Evolutionary conservation across 148 eudicot genomes (phyloP), one percentile per base, ranked within the genome.

Genomic region (Cornus suecica): DNA sequence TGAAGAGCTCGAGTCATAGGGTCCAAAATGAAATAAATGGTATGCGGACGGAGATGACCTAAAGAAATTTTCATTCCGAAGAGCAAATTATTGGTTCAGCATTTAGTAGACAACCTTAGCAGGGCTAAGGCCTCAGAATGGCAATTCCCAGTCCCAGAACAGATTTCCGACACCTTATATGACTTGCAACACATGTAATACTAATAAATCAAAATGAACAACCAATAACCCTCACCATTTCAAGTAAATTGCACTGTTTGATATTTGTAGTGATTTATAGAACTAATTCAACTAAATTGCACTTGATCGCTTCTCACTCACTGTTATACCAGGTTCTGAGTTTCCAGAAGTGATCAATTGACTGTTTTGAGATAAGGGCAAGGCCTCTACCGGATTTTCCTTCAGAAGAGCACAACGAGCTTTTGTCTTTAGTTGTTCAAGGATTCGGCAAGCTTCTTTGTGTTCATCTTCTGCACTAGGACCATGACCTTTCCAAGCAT

Each of bases 401-500:
- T 82, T 80, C 30, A 77, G 20, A 25, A 81, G 75, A 63, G 45
- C 75, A 63, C 81, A 85, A 65, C 65, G 79, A 30, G 88, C 86
- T 81, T 88, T 83, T 72, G 52, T 68, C 87, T 89, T 88, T 56
- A 95, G 77, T 76, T 93, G 86, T 27, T 90, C 90, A 48, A 91
- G 87, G 51, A 91, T 66, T 74, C 84, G 77, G 24, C 68, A 76
- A 18, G 99, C 99, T 86, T 95, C 98, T 61, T 74, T 86, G 52
- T 85, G 83, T 81, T 85, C 91, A 26, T 88, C 98, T 79, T 85
- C 41, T 63, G 87, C 93, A 61, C 76, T 86, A 25, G 79, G 63
- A 69, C 99, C 99, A 52, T 91, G 98, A 60, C 92, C 92, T 68
- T 84, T 85, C 96, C 88, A 91, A 56, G 89, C 92, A 68, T 90